These are phyloP conservation scores for Panaeolus papilionaceus DNA, from an alignment of 768 basidiomycete species.

Conservation along the genomic window DNA sequence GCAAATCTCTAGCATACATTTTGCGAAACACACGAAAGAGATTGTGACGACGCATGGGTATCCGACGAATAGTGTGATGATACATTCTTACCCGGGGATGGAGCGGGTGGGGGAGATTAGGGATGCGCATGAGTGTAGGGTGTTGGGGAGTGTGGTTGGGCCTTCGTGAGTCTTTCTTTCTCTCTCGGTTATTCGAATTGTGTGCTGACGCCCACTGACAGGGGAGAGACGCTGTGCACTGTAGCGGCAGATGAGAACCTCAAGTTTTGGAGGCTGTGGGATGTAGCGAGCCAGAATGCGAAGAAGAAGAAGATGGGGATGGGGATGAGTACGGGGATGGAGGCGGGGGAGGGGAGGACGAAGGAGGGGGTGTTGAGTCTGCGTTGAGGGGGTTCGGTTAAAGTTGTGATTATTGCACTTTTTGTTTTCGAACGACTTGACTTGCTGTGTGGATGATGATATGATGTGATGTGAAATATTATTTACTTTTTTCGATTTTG, in stretches of 20 bases:
- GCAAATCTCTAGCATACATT: conserved; percentile 92
- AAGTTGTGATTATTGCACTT: too few species aligned
- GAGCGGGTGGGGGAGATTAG: conserved; percentile 83
- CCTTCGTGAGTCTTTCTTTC: conserved; percentile 51
- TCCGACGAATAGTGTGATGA: conserved; percentile 83
- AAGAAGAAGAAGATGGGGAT: conserved; percentile 56
- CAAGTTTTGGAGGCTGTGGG: conserved; percentile 96
- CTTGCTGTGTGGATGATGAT: too few species aligned
- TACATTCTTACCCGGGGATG: conserved; percentile 87
- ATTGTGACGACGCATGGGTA: conserved; percentile 93
- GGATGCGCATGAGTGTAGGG: conserved; percentile 92
- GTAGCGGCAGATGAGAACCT: conserved; percentile 95
- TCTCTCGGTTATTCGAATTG: background rate
- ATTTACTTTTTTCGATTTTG: too few species aligned
- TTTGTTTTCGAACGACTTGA: too few species aligned
- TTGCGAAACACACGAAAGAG: conserved; percentile 88
- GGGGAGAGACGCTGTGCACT: conserved; percentile 88
- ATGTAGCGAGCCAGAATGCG: conserved; percentile 49
- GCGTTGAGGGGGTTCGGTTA: background rate
- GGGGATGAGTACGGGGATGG: conserved; percentile 34
- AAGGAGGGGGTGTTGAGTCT: conserved; percentile 50
- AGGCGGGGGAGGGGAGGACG: conserved; percentile 48
- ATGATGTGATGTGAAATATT: too few species aligned
- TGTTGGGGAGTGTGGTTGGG: conserved; percentile 83
- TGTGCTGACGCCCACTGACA: background rate